Evolutionary conservation across 1,284 basidiomycete species (phyloP).

Genomic region (Ganoderma meredithae): DNA sequence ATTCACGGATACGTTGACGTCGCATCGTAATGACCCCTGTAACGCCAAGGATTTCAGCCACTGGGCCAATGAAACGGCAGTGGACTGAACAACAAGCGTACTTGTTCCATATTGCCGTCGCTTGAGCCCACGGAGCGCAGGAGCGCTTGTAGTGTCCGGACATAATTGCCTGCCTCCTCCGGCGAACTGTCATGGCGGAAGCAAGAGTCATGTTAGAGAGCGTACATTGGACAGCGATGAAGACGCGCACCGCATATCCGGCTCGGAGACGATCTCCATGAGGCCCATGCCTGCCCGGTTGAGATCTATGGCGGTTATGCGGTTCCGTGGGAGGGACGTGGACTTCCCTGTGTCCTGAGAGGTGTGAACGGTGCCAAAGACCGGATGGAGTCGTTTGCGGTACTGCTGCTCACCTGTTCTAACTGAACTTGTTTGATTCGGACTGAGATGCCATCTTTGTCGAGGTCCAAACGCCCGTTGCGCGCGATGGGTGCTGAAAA

Average conservation of each 20-base stretch:
- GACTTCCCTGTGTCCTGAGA: constrained; percentile 94
- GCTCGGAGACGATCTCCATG: constrained; percentile 96
- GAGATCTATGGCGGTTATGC: constrained; percentile 80
- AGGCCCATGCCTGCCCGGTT: constrained; percentile 91
- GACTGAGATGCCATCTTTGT: constrained; percentile 56
- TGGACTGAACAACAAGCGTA: constrained; percentile 39
- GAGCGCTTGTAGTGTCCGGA: constrained; percentile 84
- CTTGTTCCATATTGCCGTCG: constrained; percentile 98
- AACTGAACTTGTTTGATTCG: constrained; percentile 95
- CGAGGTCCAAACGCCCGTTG: constrained; percentile 68
- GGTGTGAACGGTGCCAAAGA: constrained; percentile 16
- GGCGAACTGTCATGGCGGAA: constrained; percentile 63
- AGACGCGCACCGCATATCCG: constrained; percentile 79
- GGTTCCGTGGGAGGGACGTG: constrained; percentile 65
- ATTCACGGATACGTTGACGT: constrained; percentile 95
- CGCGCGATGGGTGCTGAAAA: constrained; percentile 79
- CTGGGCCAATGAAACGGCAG: not conserved
- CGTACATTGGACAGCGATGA: constrained; percentile 14
- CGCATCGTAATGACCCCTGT: constrained; percentile 92
- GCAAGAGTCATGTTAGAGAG: not conserved
- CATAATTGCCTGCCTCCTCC: constrained; percentile 92
- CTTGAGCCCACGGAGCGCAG: constrained; percentile 88
- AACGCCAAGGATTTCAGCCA: not conserved
- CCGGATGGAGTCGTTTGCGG: not conserved
- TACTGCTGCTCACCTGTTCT: constrained; percentile 78